Conservation (phyloP, 2,329 filamentous ascomycete genomes). For the Colletotrichum kahawae region DNA sequence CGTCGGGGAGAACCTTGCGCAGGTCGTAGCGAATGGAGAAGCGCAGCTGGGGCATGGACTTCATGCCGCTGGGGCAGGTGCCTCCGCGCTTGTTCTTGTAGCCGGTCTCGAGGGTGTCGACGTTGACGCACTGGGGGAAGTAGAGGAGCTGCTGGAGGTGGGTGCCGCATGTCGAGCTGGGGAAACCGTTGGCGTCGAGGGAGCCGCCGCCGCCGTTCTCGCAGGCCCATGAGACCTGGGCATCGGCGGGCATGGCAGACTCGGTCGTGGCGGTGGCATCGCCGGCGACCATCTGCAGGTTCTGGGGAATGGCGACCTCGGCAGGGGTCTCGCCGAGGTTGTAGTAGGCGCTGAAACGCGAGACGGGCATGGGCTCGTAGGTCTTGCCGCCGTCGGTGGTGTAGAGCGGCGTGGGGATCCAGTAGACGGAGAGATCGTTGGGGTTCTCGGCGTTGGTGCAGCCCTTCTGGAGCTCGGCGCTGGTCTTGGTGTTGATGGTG, state of each 20-base stretch:
- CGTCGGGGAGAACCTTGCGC: conserved; percentile 44
- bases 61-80: conserved; percentile 49
- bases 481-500: conserved; percentile 33
- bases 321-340: conserved; percentile 40
- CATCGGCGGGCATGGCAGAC: conserved; percentile 29
- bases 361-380: conserved; percentile 35
- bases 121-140: conserved; percentile 29
- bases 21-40: conserved; percentile 53
- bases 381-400: conserved; percentile 34
- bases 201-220: conserved; percentile 31
- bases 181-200: conserved; percentile 68
- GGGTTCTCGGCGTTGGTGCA: conserved; percentile 51
- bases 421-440: conserved; percentile 52
- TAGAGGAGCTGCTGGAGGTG: conserved; percentile 57
- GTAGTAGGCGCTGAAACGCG: conserved; percentile 53
- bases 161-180: conserved; percentile 69
- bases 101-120: conserved; percentile 26
- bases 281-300: conserved; percentile 46
- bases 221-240: conserved; percentile 31
- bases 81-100: conserved; percentile 32
- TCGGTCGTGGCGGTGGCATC: conserved; percentile 46
- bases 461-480: conserved; percentile 43
- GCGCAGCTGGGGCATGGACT: conserved; percentile 50
- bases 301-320: conserved; percentile 50
- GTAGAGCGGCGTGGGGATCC: conserved; percentile 47